These are phyloP conservation scores for Pholiota adiposa DNA, from an alignment of 1,284 basidiomycete species.

Conservation along the genomic window DNA sequence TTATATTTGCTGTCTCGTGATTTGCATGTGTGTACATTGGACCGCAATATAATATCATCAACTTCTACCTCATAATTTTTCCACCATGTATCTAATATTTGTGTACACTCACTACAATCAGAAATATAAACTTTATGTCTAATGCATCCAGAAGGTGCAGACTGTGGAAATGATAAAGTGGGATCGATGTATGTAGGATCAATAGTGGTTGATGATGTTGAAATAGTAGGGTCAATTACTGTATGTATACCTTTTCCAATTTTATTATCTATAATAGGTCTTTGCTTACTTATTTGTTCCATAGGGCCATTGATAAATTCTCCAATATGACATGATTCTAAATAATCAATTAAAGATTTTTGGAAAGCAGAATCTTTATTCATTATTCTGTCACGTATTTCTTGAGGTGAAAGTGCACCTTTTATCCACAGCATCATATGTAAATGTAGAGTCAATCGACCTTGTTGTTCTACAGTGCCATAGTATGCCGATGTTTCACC, in stretches of 20 bases:
- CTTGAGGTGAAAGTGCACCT: conserved; percentile 28
- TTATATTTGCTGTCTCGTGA: background rate
- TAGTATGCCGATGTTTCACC: conserved; percentile 36
- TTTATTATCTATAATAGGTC: background rate
- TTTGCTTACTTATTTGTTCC: conserved; percentile 4
- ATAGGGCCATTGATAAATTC: conserved; percentile 11
- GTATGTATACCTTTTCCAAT: background rate
- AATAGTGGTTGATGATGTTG: background rate
- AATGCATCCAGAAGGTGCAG: background rate
- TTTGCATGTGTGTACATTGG: conserved; percentile 4
- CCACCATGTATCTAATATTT: background rate
- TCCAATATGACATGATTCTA: conserved; percentile 14
- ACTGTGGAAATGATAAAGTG: background rate
- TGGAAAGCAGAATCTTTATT: conserved; percentile 11
- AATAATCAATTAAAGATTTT: conserved; percentile 9
- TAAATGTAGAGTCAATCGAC: conserved; percentile 38
- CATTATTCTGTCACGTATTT: conserved; percentile 8
- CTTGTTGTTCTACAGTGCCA: conserved; percentile 44
- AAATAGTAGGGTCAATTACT: too few relatives aligned
- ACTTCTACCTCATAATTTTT: background rate
- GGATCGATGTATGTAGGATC: background rate
- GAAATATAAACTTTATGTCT: too few relatives aligned
- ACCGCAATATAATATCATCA: conserved; percentile 1
- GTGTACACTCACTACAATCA: background rate
- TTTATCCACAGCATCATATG: conserved; percentile 39